Base-by-base conservation (phyloP, 208 protist genomes). In the Vickermania spadyakhi region DNA sequence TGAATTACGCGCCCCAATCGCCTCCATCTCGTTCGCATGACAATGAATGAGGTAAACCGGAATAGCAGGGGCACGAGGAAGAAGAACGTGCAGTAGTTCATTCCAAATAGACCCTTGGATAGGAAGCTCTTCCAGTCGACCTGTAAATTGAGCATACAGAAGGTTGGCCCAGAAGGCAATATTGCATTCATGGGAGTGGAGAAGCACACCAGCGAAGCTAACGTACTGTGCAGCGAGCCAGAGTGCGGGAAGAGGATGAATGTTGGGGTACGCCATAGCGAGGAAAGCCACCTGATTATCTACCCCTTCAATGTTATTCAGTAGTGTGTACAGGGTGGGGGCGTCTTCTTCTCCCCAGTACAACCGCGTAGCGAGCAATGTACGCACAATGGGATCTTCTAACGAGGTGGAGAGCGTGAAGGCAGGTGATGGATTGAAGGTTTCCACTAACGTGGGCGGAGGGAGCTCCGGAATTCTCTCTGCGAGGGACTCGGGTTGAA, bases 141-240 rank as follows among this genome's bases (percentile, higher is more conserved):
- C 70, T 0, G 72, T 75, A 64, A 76, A 92, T 59, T 83, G 81
- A 1, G 77, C 73, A 68, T 87, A 92, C 23, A 92, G 62, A 28
- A 92, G 56, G 61, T 84, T 86, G 18, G 70, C 75, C 85, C 85
- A 92, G 68, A 92, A 83, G n/a, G 85, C 81, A 63, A 84, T 89
- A 51, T 71, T 73, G 60, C 71, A 76, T 28, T 83, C 76, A 0
- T 75, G 30, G 11, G 67, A 68, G 42, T 55, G 62, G 4, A 91
- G 56, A 42, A 92, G 79, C 31, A 62, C 59, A 0, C 62, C 66
- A 4, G 73, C 81, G 36, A 71, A 64, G 18, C 42, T 69, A 31
- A 81, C 66, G 68, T 85, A 76, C 52, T 80, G 61, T 31, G 70
- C 79, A 3, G 79, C 72, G 26, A 92, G 49, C 54, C 75, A 75